A percentile compares a stretch with the other conserved stretches of the same genome.
Evolutionary conservation across 352 stramenopile genomes (phyloP).

Genomic region (Pythium plurisporium): DNA sequence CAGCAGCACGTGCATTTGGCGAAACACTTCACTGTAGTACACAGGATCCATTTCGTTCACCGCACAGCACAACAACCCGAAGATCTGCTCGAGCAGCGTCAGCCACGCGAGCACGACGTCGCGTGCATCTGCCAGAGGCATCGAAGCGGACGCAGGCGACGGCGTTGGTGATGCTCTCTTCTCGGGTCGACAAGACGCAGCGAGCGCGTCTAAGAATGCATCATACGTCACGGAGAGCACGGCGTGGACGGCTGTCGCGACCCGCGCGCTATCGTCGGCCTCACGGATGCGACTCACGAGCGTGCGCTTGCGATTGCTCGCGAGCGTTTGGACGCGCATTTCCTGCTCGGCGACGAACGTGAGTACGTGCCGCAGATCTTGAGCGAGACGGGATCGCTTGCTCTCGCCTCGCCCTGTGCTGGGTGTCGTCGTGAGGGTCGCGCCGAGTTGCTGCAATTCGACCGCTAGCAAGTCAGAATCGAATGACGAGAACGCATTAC

Average conservation of each 20-base stretch:
- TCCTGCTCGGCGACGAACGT: conserved; percentile 28
- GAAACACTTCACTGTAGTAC: conserved; percentile 32
- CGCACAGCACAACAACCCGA: conserved; percentile 33
- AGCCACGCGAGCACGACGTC: conserved; percentile 25
- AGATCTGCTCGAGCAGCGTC: conserved; percentile 35
- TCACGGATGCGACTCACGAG: conserved; percentile 26
- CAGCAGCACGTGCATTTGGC: conserved; percentile 28
- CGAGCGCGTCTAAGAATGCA: conserved; percentile 33
- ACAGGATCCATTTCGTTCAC: conserved; percentile 34
- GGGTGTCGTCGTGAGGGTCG: no score
- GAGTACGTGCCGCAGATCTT: conserved; percentile 29
- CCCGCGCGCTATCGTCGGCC: conserved; percentile 30
- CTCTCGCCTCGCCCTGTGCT: background rate
- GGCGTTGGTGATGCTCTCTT: no score
- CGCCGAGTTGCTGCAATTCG: background rate
- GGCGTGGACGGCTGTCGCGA: conserved; percentile 30
- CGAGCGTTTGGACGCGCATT: conserved; percentile 28
- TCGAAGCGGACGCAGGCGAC: background rate
- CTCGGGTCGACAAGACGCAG: no score
- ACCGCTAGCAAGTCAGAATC: conserved; percentile 30
- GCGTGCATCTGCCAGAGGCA: background rate
- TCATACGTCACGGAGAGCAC: conserved; percentile 36
- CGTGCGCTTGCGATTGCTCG: conserved; percentile 36
- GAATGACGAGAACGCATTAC: conserved; percentile 29
- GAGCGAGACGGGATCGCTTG: background rate